Conservation (phyloP, 305 asterid genomes). For the Fraxinus angustifolia region DNA sequence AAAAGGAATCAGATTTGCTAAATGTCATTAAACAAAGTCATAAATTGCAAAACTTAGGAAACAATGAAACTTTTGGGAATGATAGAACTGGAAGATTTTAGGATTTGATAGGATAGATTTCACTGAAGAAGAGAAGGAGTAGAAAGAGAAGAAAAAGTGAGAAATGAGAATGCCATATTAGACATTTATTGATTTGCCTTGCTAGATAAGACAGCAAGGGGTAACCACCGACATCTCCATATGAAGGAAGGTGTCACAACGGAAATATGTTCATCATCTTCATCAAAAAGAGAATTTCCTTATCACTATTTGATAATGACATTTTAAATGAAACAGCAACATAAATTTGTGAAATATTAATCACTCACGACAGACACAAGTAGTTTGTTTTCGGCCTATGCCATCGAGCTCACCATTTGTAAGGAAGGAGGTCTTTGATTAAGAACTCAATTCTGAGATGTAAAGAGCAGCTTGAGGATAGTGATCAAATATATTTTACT, state of each 20-base stretch:
- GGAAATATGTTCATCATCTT: not conserved
- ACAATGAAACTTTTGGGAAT: not conserved
- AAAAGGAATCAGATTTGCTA: not conserved
- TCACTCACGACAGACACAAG: not conserved
- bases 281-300: not conserved
- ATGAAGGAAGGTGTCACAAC: not conserved
- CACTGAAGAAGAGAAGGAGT: not conserved
- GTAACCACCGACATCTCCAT: not conserved
- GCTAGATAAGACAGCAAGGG: not conserved
- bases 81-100: not conserved
- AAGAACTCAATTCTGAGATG: not conserved
- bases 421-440: not conserved
- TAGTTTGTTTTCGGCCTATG: not conserved
- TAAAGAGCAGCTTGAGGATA: not conserved
- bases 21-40: not conserved
- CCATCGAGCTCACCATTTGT: not conserved
- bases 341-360: not conserved
- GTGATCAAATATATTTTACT: not conserved
- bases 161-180: not conserved
- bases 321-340: not conserved
- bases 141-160: not conserved
- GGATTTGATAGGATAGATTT: slow-evolving; percentile 5
- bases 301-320: not conserved
- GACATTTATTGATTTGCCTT: not conserved
- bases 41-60: not conserved